Base-by-base conservation (phyloP, 2,329 filamentous ascomycete genomes). In the Aciculosporium take region DNA sequence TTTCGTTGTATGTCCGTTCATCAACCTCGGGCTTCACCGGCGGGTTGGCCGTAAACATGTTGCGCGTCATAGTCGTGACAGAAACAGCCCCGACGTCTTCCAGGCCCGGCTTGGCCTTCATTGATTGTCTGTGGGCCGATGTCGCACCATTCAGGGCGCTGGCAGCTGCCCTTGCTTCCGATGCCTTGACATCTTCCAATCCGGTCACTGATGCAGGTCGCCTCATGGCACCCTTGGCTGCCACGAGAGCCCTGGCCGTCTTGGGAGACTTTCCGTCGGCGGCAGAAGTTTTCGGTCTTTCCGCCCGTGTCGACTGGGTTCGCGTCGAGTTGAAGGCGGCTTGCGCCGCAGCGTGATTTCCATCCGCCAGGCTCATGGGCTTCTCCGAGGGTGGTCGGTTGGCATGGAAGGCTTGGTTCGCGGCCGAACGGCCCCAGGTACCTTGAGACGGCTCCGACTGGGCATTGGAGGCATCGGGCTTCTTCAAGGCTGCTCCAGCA, bases 1-100 rank as follows among this genome's bases (percentile, higher is more conserved):
- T 76, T 49, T 86, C 81, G 34, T 79, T 74, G 44, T 74, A 76
- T 46, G 74, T 78, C 57, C 79, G 73, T 53, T 94, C 86, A 31
- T 91, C 80, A 0, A 77, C 63, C 53, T 93, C 84, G 2, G 73
- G 65, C 21, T 75, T 69, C 3, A 93, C 75, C 0, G 79, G 80
- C 4, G 87, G 86, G 27, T 76, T 65, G 1, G 83, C 79, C 0
- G 81, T 86, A 55, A 81, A 94, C 76, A 94, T 83, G 46, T 79
- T 77, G 46, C 79, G 70, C 28, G 74, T 69, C 61, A 86, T 75
- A 42, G 75, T 84, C 29, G 78, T 79, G 44, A 70, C 71, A 1
- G 82, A 76, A 31, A 79, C 63, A 40, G 87, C 74, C 9, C 83
- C 83, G 3, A 71, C 74, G 44, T 80, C 76, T 45, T 73, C 68